A percentile compares a stretch with the other conserved stretches of the same genome.
phyloP scores from a whole-genome alignment of 805 yeast species.

The Yueomyces sp. region DNA sequence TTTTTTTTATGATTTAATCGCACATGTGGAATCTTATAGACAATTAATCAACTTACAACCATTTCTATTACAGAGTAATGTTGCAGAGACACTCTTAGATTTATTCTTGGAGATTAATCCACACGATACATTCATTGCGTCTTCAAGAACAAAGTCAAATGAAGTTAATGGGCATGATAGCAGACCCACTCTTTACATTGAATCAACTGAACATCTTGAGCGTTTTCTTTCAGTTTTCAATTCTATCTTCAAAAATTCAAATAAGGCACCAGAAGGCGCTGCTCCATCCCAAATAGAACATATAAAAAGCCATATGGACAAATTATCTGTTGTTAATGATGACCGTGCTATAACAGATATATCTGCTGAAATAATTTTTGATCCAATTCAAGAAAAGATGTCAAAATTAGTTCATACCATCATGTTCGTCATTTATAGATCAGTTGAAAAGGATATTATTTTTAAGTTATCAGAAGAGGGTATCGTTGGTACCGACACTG shows the following conservation, averaged over 20 bases:
- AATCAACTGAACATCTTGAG: constrained; percentile 13
- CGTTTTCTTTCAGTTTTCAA: constrained; percentile 11
- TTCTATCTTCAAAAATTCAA: constrained; percentile 5
- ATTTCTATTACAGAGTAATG: constrained; percentile 29
- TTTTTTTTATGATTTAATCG: constrained; percentile 11
- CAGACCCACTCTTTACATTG: constrained; percentile 3
- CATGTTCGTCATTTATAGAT: constrained; percentile 8
- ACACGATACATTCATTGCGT: constrained; percentile 28
- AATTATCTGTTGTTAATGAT: background rate
- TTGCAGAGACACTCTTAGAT: constrained; percentile 50
- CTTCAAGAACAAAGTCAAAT: too few relatives aligned
- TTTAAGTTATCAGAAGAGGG: background rate
- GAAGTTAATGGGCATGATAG: background rate
- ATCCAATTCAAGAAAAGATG: constrained; percentile 37
- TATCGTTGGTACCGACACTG: background rate
- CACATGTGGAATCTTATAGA: constrained; percentile 13
- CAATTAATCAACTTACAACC: constrained; percentile 12
- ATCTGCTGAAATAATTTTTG: background rate
- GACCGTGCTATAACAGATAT: background rate
- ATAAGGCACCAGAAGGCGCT: too few relatives aligned
- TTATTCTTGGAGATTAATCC: constrained; percentile 32
- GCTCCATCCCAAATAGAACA: too few relatives aligned
- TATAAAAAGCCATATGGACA: too few relatives aligned
- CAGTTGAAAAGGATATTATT: background rate
- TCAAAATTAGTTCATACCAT: constrained; percentile 61